Percentiles rank a stretch among this genome's conserved stretches.
These are phyloP conservation scores for Hippophae rhamnoides DNA, from an alignment of 306 rosid species.

Conservation along the genomic window DNA sequence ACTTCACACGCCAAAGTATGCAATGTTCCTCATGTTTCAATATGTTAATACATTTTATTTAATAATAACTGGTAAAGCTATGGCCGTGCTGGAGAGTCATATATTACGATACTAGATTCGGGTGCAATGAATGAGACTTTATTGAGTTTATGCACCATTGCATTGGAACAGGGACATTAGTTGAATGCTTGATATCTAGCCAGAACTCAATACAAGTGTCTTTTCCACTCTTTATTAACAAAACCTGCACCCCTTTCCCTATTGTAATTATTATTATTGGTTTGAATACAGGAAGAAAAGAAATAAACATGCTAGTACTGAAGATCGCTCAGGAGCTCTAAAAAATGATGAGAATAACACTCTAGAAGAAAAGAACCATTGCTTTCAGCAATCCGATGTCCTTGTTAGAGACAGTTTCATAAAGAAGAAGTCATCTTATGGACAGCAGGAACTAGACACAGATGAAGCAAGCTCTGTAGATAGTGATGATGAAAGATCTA, in stretches of 20 bases:
- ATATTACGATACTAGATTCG: background rate
- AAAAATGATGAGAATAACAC: conserved; percentile 17
- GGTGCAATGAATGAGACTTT: background rate
- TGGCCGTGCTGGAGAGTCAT: background rate
- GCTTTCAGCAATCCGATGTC: conserved; percentile 16
- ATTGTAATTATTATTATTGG: conserved; percentile 12
- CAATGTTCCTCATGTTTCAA: background rate
- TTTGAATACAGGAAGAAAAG: conserved; percentile 52
- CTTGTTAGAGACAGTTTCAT: conserved; percentile 25
- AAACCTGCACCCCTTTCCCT: conserved; percentile 1
- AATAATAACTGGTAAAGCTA: no score
- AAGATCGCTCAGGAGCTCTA: conserved; percentile 27
- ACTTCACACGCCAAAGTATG: conserved; percentile 55
- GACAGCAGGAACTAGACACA: conserved; percentile 13
- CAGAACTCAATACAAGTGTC: background rate
- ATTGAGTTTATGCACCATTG: background rate
- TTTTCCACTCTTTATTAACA: background rate
- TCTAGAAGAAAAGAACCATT: conserved; percentile 26
- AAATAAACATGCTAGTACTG: conserved; percentile 39
- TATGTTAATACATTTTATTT: no score
- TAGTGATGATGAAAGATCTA: conserved; percentile 19
- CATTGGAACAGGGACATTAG: background rate
- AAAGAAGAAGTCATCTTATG: conserved; percentile 26
- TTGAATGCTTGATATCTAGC: background rate
- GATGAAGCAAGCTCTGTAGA: conserved; percentile 24